These are phyloP conservation scores for Citrus sinensis DNA, from an alignment of 345 rosid species.

Conservation along the genomic window DNA sequence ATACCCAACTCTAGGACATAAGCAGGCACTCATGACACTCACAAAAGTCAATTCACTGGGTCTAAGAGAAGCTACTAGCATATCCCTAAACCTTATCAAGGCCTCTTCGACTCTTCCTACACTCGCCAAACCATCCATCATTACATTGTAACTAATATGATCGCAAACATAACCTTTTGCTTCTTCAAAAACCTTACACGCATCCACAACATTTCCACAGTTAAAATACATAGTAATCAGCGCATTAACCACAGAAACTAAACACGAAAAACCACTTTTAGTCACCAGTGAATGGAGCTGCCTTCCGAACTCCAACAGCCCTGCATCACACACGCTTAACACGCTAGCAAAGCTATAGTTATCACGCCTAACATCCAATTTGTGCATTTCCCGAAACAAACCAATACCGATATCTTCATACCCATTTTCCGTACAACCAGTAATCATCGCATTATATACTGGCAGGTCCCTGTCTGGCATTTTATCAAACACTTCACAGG, in stretches of 20 bases:
- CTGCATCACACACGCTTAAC: conserved; percentile 49
- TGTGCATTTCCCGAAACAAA: conserved; percentile 56
- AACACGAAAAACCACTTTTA: conserved; percentile 47
- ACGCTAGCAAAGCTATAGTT: conserved; percentile 65
- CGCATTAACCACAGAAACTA: conserved; percentile 56
- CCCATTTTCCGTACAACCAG: conserved; percentile 59
- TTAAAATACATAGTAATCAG: conserved; percentile 66
- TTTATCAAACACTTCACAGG: conserved; percentile 53
- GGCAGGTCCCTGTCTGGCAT: conserved; percentile 45
- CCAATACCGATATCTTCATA: conserved; percentile 38
- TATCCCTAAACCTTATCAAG: conserved; percentile 35
- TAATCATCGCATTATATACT: conserved; percentile 74
- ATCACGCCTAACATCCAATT: conserved; percentile 50
- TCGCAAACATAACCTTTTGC: conserved; percentile 36
- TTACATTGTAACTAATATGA: conserved; percentile 64
- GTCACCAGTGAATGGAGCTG: conserved; percentile 60
- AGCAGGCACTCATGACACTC: conserved; percentile 50
- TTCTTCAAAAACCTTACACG: conserved; percentile 45
- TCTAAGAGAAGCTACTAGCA: conserved; percentile 44
- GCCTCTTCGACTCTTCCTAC: conserved; percentile 41
- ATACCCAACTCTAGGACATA: conserved; percentile 26
- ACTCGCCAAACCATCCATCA: conserved; percentile 58
- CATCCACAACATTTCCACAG: conserved; percentile 32
- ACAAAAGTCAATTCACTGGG: conserved; percentile 65
- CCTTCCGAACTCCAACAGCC: conserved; percentile 43